phyloP scores from a whole-genome alignment of 495 filamentous ascomycete species.

The Friedmanniomyces simplex region DNA sequence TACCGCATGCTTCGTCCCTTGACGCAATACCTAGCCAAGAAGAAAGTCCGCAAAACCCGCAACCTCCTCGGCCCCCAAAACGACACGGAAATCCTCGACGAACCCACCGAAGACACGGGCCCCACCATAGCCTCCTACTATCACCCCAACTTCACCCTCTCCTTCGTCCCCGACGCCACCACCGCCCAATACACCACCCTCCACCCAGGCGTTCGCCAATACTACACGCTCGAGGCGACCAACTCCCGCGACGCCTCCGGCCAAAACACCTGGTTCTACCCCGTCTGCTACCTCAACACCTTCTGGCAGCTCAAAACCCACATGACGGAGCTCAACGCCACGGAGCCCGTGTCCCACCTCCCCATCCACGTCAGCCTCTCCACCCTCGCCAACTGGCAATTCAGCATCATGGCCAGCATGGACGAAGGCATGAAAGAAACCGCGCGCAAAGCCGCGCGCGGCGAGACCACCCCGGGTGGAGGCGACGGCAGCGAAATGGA shows the following conservation, averaged over 20 bases:
- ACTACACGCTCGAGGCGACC: conserved; percentile 62
- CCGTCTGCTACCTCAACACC: conserved; percentile 81
- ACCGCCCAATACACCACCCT: conserved; percentile 51
- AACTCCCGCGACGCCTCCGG: conserved; percentile 69
- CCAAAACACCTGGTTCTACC: conserved; percentile 94
- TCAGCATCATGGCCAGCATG: conserved; percentile 68
- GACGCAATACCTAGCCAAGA: conserved; percentile 83
- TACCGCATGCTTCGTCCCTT: conserved; percentile 76
- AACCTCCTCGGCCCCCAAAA: conserved; percentile 58
- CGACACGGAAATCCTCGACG: conserved; percentile 37
- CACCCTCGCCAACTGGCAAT: conserved; percentile 84
- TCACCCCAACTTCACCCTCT: conserved; percentile 87
- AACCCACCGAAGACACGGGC: conserved; percentile 39
- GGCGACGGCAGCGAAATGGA: conserved; percentile 81
- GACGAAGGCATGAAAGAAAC: conserved; percentile 80
- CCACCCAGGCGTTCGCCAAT: conserved; percentile 65
- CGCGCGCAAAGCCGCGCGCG: conserved; percentile 56
- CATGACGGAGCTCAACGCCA: conserved; percentile 89
- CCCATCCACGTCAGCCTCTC: conserved; percentile 77
- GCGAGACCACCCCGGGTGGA: conserved; percentile 51
- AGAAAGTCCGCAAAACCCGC: conserved; percentile 83
- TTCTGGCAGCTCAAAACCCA: conserved; percentile 93
- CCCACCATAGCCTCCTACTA: conserved; percentile 76
- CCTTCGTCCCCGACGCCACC: conserved; percentile 74
- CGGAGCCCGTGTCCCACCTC: conserved; percentile 54